These are phyloP conservation scores for Leptodontidium sp. DNA, from an alignment of 2,329 filamentous ascomycete genomes.

Conservation along the genomic window DNA sequence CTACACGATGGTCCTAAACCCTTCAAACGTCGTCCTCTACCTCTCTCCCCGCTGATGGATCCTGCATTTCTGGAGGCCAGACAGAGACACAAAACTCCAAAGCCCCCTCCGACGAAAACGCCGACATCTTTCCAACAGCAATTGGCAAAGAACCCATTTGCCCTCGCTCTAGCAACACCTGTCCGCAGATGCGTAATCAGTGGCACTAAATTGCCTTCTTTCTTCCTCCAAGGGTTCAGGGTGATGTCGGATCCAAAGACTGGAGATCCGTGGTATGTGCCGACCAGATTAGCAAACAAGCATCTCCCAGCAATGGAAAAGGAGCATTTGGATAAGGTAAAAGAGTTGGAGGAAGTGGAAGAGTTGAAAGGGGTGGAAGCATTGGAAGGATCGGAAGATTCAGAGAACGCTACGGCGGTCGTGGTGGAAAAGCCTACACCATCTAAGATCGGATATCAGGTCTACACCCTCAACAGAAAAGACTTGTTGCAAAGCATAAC, in stretches of 20 bases:
- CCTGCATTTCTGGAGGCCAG: constrained; percentile 49
- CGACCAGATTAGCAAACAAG: constrained; percentile 51
- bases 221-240: constrained; percentile 70
- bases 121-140: constrained; percentile 60
- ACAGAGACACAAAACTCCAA: constrained; percentile 40
- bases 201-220: constrained; percentile 58
- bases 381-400: not conserved
- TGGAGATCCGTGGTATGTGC: constrained; percentile 62
- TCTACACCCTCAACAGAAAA: constrained; percentile 28
- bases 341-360: constrained; percentile 6
- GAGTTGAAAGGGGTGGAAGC: not conserved
- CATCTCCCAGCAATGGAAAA: not conserved
- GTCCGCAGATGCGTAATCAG: constrained; percentile 65
- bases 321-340: not conserved
- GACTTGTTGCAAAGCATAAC: constrained; percentile 14
- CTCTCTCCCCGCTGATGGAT: constrained; percentile 58
- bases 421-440: not conserved
- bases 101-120: constrained; percentile 49
- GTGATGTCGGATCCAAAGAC: constrained; percentile 63
- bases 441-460: constrained; percentile 24
- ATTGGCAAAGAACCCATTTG: constrained; percentile 69
- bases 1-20: not conserved
- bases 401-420: not conserved
- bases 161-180: constrained; percentile 67
- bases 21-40: constrained; percentile 45